A percentile compares a stretch with the other conserved stretches of the same genome.
Evolutionary conservation across 108 stramenopile genomes (phyloP).

Genomic region (Fragilaria crotonensis): DNA sequence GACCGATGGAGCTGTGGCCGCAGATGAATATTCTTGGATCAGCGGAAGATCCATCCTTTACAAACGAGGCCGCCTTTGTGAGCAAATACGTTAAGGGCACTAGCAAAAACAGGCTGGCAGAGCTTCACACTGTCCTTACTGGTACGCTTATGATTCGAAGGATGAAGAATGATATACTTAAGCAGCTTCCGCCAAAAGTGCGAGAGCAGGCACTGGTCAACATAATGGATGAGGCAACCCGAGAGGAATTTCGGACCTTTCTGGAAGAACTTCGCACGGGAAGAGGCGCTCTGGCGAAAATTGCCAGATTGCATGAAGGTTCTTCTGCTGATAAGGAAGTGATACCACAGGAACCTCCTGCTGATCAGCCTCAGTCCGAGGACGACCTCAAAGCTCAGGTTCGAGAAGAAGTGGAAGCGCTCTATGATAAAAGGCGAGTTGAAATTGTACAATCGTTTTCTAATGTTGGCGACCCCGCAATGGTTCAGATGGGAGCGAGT

Average conservation of each 20-base stretch:
- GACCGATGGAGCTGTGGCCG: slow-evolving; percentile 91
- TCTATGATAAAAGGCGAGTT: background rate
- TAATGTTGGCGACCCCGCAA: background rate
- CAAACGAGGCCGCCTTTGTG: slow-evolving; percentile 61
- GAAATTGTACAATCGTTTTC: background rate
- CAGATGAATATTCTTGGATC: slow-evolving; percentile 82
- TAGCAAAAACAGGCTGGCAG: slow-evolving; percentile 39
- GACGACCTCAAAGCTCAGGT: background rate
- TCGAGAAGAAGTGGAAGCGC: background rate
- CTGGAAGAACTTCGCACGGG: slow-evolving; percentile 55
- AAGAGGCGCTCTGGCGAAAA: slow-evolving; percentile 59
- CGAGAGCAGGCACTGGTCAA: slow-evolving; percentile 61
- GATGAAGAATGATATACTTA: slow-evolving; percentile 88
- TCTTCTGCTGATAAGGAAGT: background rate
- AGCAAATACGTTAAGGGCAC: slow-evolving; percentile 71
- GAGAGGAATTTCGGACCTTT: slow-evolving; percentile 36
- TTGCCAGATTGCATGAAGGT: slow-evolving; percentile 25
- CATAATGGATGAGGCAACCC: slow-evolving; percentile 30
- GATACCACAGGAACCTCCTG: background rate
- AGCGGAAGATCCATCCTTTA: slow-evolving; percentile 51
- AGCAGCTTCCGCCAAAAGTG: slow-evolving; percentile 79
- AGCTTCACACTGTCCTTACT: slow-evolving; percentile 88
- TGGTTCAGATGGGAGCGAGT: background rate
- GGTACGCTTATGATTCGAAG: slow-evolving; percentile 94
- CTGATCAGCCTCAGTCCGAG: slow-evolving; percentile 1